Conservation (phyloP, 352 stramenopile species). For the Plasmopara muralis region DNA sequence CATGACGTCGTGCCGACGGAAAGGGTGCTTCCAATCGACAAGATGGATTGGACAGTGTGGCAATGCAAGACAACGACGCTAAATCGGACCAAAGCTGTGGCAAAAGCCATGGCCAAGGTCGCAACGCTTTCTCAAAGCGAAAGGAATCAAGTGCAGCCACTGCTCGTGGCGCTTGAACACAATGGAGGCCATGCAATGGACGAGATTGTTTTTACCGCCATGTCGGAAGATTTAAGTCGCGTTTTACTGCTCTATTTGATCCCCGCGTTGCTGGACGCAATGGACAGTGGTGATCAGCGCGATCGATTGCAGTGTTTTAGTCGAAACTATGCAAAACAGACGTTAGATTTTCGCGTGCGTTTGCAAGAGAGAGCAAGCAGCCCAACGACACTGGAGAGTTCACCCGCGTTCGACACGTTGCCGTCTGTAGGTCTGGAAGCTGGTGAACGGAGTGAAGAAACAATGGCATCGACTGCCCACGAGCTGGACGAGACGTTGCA, state of each 20-base stretch:
- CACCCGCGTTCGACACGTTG: conserved; percentile 4
- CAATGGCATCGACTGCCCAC: neutral
- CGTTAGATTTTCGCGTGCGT: conserved; percentile 55
- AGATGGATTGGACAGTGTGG: conserved; percentile 30
- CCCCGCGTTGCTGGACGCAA: conserved; percentile 35
- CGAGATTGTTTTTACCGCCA: conserved; percentile 41
- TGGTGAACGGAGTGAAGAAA: conserved; percentile 8
- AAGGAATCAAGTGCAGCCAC: conserved; percentile 41
- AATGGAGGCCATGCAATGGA: conserved; percentile 1
- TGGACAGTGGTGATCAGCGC: conserved; percentile 10
- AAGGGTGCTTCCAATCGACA: conserved; percentile 4
- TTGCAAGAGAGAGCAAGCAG: conserved; percentile 1
- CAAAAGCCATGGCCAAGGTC: conserved; percentile 31
- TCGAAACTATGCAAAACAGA: conserved; percentile 51
- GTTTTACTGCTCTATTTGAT: conserved; percentile 53
- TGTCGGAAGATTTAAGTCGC: conserved; percentile 46
- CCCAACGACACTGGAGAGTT: neutral
- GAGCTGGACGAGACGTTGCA: conserved; percentile 29
- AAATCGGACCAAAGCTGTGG: conserved; percentile 23
- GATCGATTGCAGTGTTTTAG: conserved; percentile 40
- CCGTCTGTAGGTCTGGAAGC: conserved; percentile 2
- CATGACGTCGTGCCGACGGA: conserved; percentile 2
- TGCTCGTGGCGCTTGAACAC: conserved; percentile 28
- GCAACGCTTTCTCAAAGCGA: conserved; percentile 45
- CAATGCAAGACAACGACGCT: conserved; percentile 20